phyloP scores from a whole-genome alignment of 345 rosid genomes.

The Camelina laxa region DNA sequence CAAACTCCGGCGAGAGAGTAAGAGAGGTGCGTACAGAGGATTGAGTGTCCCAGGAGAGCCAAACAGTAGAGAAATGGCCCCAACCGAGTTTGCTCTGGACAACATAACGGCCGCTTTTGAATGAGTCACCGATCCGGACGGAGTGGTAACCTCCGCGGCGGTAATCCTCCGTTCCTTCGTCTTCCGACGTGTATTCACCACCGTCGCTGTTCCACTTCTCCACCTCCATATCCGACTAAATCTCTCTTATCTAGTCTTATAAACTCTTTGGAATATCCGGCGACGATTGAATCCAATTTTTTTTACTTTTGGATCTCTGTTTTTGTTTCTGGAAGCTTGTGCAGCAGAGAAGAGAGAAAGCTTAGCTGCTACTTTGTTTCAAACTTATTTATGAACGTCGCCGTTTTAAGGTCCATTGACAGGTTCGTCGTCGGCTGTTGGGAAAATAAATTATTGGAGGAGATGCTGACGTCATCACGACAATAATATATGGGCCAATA shows the following conservation, averaged over 20 bases:
- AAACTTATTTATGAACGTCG: slow-evolving; percentile 36
- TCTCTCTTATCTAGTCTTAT: slow-evolving; percentile 8
- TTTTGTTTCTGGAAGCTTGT: slow-evolving; percentile 39
- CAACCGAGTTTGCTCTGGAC: slow-evolving; percentile 93
- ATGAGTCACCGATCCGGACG: slow-evolving; percentile 78
- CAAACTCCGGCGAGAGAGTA: no score
- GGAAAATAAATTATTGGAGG: slow-evolving; percentile 19
- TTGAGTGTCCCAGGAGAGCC: slow-evolving; percentile 95
- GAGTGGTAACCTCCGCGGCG: slow-evolving; percentile 92
- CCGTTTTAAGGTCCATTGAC: slow-evolving; percentile 17
- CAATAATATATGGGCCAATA: not conserved
- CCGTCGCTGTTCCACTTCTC: slow-evolving; percentile 63
- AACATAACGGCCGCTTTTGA: slow-evolving; percentile 81
- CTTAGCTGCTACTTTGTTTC: slow-evolving; percentile 34
- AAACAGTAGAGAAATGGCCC: slow-evolving; percentile 97
- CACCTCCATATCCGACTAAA: slow-evolving; percentile 47
- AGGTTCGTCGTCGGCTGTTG: slow-evolving; percentile 21
- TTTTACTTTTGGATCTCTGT: slow-evolving; percentile 31
- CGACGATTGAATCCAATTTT: slow-evolving; percentile 24
- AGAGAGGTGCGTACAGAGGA: slow-evolving; percentile 55
- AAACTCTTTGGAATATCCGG: slow-evolving; percentile 14
- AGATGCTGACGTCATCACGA: slow-evolving; percentile 29
- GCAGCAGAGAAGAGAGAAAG: slow-evolving; percentile 15
- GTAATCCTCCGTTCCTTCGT: slow-evolving; percentile 92
- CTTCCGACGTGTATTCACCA: slow-evolving; percentile 88